A percentile compares a stretch with the other conserved stretches of the same genome.
Conservation (phyloP, 805 yeast species). For the Sporopachydermia lactativora region DNA sequence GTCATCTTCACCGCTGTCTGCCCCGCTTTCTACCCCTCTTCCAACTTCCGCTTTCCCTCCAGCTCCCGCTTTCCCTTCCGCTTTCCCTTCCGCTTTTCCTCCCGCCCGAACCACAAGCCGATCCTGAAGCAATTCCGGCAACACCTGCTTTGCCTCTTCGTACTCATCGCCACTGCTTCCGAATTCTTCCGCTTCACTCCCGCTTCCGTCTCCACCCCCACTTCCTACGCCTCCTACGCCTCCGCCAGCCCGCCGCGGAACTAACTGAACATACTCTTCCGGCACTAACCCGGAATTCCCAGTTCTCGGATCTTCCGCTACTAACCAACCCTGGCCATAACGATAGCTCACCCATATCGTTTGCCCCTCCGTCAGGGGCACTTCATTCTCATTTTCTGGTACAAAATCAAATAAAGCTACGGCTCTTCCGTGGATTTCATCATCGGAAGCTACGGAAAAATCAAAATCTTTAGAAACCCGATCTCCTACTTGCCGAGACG, state of each 20-base stretch:
- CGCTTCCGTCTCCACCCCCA: slow-evolving; percentile 6
- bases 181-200: slow-evolving; percentile 5
- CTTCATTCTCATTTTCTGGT: slow-evolving; percentile 92
- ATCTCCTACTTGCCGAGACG: slow-evolving; percentile 12
- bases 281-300: slow-evolving; percentile 90
- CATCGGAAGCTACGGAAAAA: slow-evolving; percentile 16
- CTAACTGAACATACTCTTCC: slow-evolving; percentile 71
- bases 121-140: not conserved
- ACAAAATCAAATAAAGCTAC: slow-evolving; percentile 78
- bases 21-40: slow-evolving; percentile 12
- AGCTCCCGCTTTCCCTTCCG: slow-evolving; percentile 17
- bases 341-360: slow-evolving; percentile 72
- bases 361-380: slow-evolving; percentile 68
- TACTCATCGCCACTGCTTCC: slow-evolving; percentile 9
- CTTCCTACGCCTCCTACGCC: slow-evolving; percentile 2
- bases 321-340: slow-evolving; percentile 98
- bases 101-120: slow-evolving; percentile 27
- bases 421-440: slow-evolving; percentile 48
- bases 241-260: slow-evolving; percentile 10
- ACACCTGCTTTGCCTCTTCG: slow-evolving; percentile 10
- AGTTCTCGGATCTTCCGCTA: slow-evolving; percentile 62
- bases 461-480: slow-evolving; percentile 12
- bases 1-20: slow-evolving; percentile 24
- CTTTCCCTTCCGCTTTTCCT: slow-evolving; percentile 13
- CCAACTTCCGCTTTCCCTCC: slow-evolving; percentile 17